Evolutionary conservation across 495 filamentous ascomycete genomes (phyloP).

Genomic region (Letharia lupina): DNA sequence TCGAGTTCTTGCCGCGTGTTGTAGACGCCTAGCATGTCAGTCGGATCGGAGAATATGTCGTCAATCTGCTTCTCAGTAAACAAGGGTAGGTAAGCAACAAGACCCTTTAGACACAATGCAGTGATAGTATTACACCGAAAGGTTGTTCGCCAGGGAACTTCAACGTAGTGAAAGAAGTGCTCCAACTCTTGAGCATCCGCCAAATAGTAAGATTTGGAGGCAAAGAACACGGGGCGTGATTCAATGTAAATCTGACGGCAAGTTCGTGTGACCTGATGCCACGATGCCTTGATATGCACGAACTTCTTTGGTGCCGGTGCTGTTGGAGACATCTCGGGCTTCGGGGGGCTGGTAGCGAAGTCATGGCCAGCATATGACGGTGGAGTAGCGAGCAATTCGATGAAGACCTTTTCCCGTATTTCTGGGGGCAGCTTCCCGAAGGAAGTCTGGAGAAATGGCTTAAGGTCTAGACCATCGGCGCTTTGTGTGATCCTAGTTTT

Average conservation of each 20-base stretch:
- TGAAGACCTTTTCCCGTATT: neutral
- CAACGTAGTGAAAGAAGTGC: neutral
- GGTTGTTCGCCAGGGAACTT: neutral
- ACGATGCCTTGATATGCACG: neutral
- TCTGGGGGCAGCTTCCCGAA: neutral
- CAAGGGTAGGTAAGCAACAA: neutral
- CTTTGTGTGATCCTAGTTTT: neutral
- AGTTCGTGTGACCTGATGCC: neutral
- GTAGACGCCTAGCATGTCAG: neutral
- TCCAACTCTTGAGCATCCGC: neutral
- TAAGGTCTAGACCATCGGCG: neutral
- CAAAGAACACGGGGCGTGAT: neutral
- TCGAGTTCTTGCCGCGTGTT: neutral
- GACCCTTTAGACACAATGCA: neutral
- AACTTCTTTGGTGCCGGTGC: neutral
- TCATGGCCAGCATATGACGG: neutral
- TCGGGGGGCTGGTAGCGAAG: neutral
- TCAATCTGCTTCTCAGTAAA: neutral
- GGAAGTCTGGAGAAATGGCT: neutral
- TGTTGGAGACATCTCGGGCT: neutral
- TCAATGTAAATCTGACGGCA: neutral
- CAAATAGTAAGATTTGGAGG: neutral
- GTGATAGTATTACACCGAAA: neutral
- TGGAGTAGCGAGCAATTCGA: neutral
- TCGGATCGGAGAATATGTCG: neutral